These are phyloP conservation scores for Penicillium sp. DNA, from an alignment of 2,329 filamentous ascomycete genomes.

Conservation along the genomic window DNA sequence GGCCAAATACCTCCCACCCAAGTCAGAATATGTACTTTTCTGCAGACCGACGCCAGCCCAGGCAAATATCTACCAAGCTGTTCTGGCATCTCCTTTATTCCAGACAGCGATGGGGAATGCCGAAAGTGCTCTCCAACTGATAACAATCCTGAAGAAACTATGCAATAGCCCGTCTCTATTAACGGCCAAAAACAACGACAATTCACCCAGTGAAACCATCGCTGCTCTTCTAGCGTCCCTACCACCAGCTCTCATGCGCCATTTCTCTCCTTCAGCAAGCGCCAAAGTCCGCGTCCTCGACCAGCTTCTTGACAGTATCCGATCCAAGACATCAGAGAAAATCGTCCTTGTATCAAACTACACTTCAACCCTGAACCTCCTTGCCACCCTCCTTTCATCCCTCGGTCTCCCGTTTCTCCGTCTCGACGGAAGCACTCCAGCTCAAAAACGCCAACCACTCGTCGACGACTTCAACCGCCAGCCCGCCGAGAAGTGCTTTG, in stretches of 20 bases:
- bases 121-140: constrained; percentile 65
- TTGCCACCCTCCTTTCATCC: constrained; percentile 60
- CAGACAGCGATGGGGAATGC: constrained; percentile 60
- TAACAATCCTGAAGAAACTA: constrained; percentile 70
- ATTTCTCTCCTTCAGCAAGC: constrained; percentile 57
- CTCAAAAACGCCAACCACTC: constrained; percentile 62
- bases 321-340: constrained; percentile 63
- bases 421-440: constrained; percentile 65
- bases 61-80: constrained; percentile 59
- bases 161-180: constrained; percentile 69
- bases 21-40: constrained; percentile 66
- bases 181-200: constrained; percentile 49
- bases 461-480: constrained; percentile 69
- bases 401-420: constrained; percentile 63
- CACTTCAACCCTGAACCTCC: constrained; percentile 67
- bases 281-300: constrained; percentile 68
- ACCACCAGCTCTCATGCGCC: constrained; percentile 53
- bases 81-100: constrained; percentile 65
- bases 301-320: constrained; percentile 60
- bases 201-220: constrained; percentile 49
- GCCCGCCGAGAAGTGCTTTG: constrained; percentile 57
- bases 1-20: constrained; percentile 63
- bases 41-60: constrained; percentile 62
- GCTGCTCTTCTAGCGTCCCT: constrained; percentile 52
- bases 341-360: constrained; percentile 75